These are phyloP conservation scores for Claviceps sp. DNA, from an alignment of 2,329 filamentous ascomycete species.

Conservation along the genomic window DNA sequence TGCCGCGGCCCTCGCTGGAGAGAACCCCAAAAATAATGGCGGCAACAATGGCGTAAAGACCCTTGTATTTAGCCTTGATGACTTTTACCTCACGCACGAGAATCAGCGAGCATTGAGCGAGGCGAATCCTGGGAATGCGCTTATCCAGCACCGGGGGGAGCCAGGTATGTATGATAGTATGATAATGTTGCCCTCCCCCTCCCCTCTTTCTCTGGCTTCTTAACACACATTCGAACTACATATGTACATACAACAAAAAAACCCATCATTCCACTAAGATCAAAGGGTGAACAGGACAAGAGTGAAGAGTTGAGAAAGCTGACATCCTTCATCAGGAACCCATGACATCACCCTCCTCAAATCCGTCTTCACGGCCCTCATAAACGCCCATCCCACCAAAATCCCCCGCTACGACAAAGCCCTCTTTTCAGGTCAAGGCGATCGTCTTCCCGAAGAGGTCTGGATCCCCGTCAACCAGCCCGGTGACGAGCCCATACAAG, in stretches of 20 bases:
- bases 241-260: too few species aligned
- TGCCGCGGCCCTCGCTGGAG: conserved; percentile 41
- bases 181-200: background rate
- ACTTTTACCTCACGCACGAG: conserved; percentile 68
- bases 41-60: conserved; percentile 38
- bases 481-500: conserved; percentile 35
- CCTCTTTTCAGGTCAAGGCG: conserved; percentile 60
- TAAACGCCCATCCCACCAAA: conserved; percentile 35
- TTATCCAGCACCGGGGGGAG: conserved; percentile 72
- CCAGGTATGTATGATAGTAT: conserved; percentile 35
- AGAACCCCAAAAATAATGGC: conserved; percentile 1
- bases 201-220: background rate
- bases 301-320: background rate
- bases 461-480: conserved; percentile 48
- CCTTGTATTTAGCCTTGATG: conserved; percentile 71
- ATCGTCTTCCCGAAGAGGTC: conserved; percentile 47
- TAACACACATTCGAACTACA: too few species aligned
- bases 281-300: background rate
- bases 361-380: conserved; percentile 45
- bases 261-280: too few species aligned
- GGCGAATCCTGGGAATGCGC: conserved; percentile 53
- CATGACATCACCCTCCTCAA: conserved; percentile 60
- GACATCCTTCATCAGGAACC: conserved; percentile 27
- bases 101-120: conserved; percentile 53
- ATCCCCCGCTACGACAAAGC: conserved; percentile 79